Base-by-base conservation (phyloP, 139 green algal species). In the Dunaliella primolecta region DNA sequence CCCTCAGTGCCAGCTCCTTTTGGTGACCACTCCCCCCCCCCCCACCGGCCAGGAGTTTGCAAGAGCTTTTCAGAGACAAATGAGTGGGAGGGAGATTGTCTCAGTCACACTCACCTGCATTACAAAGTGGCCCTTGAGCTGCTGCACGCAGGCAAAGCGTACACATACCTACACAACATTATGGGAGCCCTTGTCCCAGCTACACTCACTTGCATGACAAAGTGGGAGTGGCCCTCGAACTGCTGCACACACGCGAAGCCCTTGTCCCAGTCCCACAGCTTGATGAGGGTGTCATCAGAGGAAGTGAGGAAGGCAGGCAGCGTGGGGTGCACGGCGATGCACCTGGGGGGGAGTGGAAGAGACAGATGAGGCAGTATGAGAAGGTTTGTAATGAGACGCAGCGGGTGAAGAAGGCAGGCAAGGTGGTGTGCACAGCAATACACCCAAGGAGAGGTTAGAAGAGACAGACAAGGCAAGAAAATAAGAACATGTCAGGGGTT, bases 181-280 rank as follows among this genome's bases (percentile, higher is more conserved):
- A n/a, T n/a, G n/a, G n/a, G n/a, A n/a, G 34, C 90, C 89, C 91
- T n/a, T n/a, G n/a, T n/a, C n/a, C n/a, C n/a, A n/a, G n/a, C n/a
- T n/a, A n/a, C n/a, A n/a, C 77, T 20, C 74, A 95, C 95, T 86
- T 98, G 94, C 97, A 99, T 99, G 82, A 99, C 97, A 82, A 99
- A 99, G 92, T 99, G 97, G 11, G 92, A 95, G 90, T 99, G 97
- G 0, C 97, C 97, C 89, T 99, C 97, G 84, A 99, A 99, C 37
- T 99, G 90, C 89, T 99, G 96, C 2, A 92, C 94, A 86, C 95
- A 99, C 27, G 85, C 86, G 93, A 95, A 99, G 34, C 90, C 89
- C 91, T 97, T 96, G 85, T 99, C 97, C 97, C 97, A 99, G 91
- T 99, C 97, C 97, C 97, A 99, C 55, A 99, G 94, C 92, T 99